Evolutionary conservation across 176 grass and related monocot species (phyloP).

Genomic region (Eleusine coracana): DNA sequence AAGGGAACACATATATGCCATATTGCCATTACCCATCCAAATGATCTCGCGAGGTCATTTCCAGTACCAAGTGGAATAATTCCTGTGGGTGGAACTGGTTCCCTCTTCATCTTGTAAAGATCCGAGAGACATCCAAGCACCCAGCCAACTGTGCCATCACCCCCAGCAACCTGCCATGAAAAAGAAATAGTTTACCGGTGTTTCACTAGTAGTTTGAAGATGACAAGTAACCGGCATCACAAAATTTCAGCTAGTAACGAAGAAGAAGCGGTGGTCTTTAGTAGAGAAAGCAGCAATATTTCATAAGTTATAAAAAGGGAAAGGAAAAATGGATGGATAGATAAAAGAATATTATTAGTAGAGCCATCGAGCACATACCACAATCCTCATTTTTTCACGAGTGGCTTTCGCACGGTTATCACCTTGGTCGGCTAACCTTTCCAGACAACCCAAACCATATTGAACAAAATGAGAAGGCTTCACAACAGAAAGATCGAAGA

Average conservation of each 20-base stretch:
- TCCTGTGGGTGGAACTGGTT: conserved; percentile 85
- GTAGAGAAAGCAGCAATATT: neutral
- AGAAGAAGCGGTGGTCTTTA: neutral
- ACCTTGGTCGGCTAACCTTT: conserved; percentile 78
- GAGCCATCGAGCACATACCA: conserved; percentile 65
- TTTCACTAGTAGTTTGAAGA: conserved; percentile 42
- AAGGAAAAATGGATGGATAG: neutral
- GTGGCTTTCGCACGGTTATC: conserved; percentile 63
- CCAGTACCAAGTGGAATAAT: conserved; percentile 99
- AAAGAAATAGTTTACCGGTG: conserved; percentile 40
- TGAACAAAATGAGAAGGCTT: conserved; percentile 88
- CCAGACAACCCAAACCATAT: conserved; percentile 90
- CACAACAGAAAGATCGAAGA: conserved; percentile 83
- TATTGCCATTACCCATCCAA: conserved; percentile 80
- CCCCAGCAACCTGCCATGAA: conserved; percentile 88
- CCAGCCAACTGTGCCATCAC: conserved; percentile 96
- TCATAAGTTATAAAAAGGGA: neutral
- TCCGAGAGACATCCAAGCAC: conserved; percentile 86
- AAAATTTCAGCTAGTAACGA: neutral
- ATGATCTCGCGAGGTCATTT: conserved; percentile 90
- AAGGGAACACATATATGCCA: conserved; percentile 2
- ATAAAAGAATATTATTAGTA: conserved; percentile 15
- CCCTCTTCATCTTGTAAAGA: conserved; percentile 77
- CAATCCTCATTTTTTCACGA: conserved; percentile 82
- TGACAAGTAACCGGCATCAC: neutral